Conservation (phyloP, 1,139 yeast genomes). For the Meyerozyma elateridarum region DNA sequence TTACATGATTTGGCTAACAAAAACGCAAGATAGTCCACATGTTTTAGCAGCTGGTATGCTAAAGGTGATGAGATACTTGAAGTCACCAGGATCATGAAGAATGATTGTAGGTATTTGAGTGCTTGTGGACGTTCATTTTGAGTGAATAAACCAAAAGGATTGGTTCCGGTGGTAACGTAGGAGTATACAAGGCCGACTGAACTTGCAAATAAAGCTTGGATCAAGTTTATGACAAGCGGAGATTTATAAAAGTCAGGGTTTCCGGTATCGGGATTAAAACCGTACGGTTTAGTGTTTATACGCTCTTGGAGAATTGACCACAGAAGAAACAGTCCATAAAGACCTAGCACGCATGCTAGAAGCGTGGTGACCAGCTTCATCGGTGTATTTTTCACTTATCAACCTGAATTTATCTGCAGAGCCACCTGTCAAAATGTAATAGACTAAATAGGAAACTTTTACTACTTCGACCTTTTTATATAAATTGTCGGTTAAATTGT, state of each 20-base stretch:
- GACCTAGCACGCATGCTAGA: conserved; percentile 59
- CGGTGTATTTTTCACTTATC: no score
- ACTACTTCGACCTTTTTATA: no score
- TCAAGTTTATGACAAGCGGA: conserved; percentile 68
- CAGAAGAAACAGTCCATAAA: conserved; percentile 77
- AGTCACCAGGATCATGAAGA: conserved; percentile 65
- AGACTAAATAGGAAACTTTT: no score
- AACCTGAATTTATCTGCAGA: no score
- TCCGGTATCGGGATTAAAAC: conserved; percentile 25
- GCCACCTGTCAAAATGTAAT: no score
- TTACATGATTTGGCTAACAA: conserved; percentile 91
- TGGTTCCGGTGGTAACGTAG: conserved; percentile 23
- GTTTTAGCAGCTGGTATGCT: conserved; percentile 68
- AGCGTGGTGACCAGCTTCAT: conserved; percentile 22
- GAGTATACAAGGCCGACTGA: conserved; percentile 63
- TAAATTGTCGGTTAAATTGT: no score
- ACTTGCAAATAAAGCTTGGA: conserved; percentile 72
- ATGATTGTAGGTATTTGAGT: conserved; percentile 29
- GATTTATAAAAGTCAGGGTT: conserved; percentile 58
- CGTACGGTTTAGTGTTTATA: conserved; percentile 75
- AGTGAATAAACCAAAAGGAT: conserved; percentile 29
- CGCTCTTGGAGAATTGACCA: conserved; percentile 95
- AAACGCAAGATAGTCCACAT: conserved; percentile 82
- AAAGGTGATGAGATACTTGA: conserved; percentile 81
- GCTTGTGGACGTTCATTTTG: conserved; percentile 18